Evolutionary conservation across 75 land plant species (phyloP).

Genomic region (Selaginella tamariscina): DNA sequence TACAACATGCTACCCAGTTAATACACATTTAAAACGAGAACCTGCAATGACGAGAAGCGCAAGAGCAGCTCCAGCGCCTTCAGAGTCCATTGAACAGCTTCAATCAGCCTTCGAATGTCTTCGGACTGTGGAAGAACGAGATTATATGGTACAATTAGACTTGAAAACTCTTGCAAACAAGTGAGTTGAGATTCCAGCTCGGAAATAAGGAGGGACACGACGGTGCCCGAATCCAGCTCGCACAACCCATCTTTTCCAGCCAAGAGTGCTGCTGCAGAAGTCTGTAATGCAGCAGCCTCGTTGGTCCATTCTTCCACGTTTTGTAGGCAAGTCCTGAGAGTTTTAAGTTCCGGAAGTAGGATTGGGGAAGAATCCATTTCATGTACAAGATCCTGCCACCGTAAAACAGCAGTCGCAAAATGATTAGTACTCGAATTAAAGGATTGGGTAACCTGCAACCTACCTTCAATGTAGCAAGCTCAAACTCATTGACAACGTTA

Average conservation of each 20-base stretch:
- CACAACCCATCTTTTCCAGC: background rate
- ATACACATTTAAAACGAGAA: too few relatives aligned
- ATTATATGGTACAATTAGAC: background rate
- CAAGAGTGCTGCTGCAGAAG: background rate
- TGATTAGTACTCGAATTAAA: background rate
- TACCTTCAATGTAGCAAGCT: background rate
- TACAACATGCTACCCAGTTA: too few relatives aligned
- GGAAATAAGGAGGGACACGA: background rate
- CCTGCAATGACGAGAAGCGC: constrained; percentile 17
- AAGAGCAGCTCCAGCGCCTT: constrained; percentile 10
- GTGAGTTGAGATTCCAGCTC: background rate
- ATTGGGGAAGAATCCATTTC: constrained; percentile 7
- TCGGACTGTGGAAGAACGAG: constrained; percentile 13
- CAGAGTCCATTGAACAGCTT: constrained; percentile 19
- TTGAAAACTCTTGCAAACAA: background rate
- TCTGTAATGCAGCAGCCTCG: constrained; percentile 12
- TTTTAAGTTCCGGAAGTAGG: constrained; percentile 14
- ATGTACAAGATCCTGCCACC: constrained; percentile 16
- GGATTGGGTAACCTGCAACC: too few relatives aligned
- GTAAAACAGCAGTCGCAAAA: background rate
- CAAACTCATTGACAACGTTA: background rate
- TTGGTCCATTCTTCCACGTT: constrained; percentile 20
- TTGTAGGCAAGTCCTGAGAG: constrained; percentile 1
- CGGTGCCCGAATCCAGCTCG: background rate
- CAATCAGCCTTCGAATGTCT: constrained; percentile 7